phyloP scores from a whole-genome alignment of 345 rosid genomes.

The Melaleuca quinquenervia region DNA sequence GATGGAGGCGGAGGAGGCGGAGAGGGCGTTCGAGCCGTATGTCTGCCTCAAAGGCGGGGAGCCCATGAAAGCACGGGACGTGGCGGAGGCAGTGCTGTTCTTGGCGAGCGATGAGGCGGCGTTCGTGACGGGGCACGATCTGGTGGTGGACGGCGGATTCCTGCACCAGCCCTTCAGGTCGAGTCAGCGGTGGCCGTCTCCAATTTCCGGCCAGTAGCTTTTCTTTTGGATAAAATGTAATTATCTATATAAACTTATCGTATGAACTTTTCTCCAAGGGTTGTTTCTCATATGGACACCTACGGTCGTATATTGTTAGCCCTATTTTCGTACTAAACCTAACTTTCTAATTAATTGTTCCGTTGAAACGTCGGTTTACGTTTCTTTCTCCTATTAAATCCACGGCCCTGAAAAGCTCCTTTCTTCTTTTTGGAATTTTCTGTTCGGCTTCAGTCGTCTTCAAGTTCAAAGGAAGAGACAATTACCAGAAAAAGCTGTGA shows the following conservation, averaged over 20 bases:
- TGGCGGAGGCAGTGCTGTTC: slow-evolving; percentile 16
- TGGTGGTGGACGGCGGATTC: slow-evolving; percentile 10
- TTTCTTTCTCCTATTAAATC: not conserved
- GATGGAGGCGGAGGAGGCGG: slow-evolving; percentile 1
- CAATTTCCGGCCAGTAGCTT: not conserved
- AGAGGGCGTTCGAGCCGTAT: not conserved
- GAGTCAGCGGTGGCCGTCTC: not conserved
- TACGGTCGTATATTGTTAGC: too few species aligned
- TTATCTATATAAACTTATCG: not conserved
- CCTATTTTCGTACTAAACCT: not conserved
- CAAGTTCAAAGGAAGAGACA: not conserved
- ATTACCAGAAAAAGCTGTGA: not conserved
- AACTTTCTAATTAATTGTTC: not conserved
- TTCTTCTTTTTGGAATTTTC: not conserved
- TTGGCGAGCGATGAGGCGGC: slow-evolving; percentile 6
- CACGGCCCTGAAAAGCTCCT: not conserved
- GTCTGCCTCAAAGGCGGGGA: not conserved
- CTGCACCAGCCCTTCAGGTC: not conserved
- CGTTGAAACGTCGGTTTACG: not conserved
- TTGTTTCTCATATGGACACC: not conserved
- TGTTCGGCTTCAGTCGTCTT: not conserved
- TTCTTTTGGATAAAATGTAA: not conserved
- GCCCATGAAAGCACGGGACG: not conserved
- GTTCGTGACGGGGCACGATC: slow-evolving; percentile 3
- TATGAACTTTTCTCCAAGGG: not conserved